Evolutionary conservation across 2,329 filamentous ascomycete species (phyloP), one percentile per base, ranked within the genome.

Genomic region (Neonectria magnoliae): DNA sequence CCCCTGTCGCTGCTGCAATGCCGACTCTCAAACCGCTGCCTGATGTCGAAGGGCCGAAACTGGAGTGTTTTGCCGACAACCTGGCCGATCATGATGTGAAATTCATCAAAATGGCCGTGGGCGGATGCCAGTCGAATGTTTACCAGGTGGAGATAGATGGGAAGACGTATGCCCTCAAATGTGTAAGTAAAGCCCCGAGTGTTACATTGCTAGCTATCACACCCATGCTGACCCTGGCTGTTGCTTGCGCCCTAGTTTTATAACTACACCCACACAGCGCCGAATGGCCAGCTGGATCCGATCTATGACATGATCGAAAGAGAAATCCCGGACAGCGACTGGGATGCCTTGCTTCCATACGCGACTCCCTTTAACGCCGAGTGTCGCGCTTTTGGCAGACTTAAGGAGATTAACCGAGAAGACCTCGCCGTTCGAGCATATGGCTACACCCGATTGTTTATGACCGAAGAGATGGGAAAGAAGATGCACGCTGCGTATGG

Each of bases 21-120:
- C 44, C 44, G 9, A 48, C 44, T n/a, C 18, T 27, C 20, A 27
- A 48, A 18, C 52, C 50, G 2, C 54, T 63, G 1, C 66, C 64
- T 10, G 54, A 67, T 7, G 57, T 42, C 9, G 57, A 60, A 11
- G 66, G 67, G 0, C 67, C 63, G 7, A 69, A 69, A 14, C 41
- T 69, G 0, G 53, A 53, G 0, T 55, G 52, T 20, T 69, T 69
- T 41, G 36, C 44, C 1, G 53, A 69, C 6, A 55, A 69, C 1
- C n/a, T 69, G 5, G 20, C 36, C 0, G 36, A 31, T 1, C 59
- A 65, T 9, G 0, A 65, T 48, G 38, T 41, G 5, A 9, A 18
- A 18, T 41, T 41, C 38, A 41, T 41, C 8, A 8, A 5, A 6
- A 7, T 1, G 9, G 16, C 16, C 18, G 5, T 6, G 2, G 2